These are phyloP conservation scores for Cytauxzoon felis DNA, from an alignment of 169 alveolate genomes.

Conservation along the genomic window DNA sequence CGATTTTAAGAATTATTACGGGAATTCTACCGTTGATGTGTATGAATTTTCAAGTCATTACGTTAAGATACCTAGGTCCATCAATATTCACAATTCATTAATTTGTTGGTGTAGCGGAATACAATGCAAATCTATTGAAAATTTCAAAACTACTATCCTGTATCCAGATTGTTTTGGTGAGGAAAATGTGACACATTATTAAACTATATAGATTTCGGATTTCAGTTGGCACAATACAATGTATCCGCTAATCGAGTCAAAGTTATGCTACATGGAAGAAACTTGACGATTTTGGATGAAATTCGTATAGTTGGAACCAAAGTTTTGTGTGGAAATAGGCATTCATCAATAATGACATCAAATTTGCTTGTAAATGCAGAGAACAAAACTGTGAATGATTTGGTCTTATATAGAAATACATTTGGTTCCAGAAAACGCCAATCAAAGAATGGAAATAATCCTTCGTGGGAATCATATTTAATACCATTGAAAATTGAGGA, in stretches of 20 bases:
- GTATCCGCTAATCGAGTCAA: slow-evolving; percentile 3
- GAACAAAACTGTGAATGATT: no score
- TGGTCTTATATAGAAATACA: background rate
- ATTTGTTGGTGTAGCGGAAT: slow-evolving; percentile 48
- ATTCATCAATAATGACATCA: slow-evolving; percentile 8
- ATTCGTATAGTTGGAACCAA: slow-evolving; percentile 4
- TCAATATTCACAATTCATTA: slow-evolving; percentile 1
- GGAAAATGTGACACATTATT: background rate
- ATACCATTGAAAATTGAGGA: background rate
- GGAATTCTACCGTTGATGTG: background rate
- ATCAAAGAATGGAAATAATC: background rate
- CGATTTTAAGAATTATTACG: slow-evolving; percentile 2
- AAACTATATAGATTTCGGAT: background rate
- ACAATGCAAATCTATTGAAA: slow-evolving; percentile 10
- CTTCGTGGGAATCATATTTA: slow-evolving; percentile 15
- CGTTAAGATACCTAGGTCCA: background rate
- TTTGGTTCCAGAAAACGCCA: background rate
- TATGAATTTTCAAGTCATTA: background rate
- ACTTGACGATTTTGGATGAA: slow-evolving; percentile 11
- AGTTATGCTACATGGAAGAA: background rate
- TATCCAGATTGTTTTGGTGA: slow-evolving; percentile 15
- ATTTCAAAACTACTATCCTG: slow-evolving; percentile 21
- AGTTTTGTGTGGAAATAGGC: slow-evolving; percentile 10
- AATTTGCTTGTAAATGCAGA: background rate
- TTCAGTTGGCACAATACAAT: background rate